Conservation (phyloP, 495 filamentous ascomycete species). For the Acidomyces sp. region DNA sequence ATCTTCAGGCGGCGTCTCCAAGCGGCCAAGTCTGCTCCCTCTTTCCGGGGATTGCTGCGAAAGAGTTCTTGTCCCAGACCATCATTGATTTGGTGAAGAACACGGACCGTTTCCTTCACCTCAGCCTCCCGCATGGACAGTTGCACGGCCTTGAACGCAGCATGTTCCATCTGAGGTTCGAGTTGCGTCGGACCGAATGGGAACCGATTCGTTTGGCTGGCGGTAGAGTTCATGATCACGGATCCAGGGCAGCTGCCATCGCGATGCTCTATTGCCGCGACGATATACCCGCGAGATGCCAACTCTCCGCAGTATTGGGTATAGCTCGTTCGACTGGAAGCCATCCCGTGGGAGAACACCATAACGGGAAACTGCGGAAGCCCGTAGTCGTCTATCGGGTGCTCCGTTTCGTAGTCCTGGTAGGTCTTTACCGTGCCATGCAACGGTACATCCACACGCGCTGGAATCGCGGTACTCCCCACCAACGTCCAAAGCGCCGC, state of each 20-base stretch:
- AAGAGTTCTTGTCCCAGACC: conserved; percentile 30
- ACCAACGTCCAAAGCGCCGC: conserved; percentile 27
- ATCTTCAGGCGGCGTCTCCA: conserved; percentile 28
- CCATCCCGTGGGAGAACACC: conserved; percentile 43
- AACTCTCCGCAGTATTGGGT: conserved; percentile 42
- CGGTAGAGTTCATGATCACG: conserved; percentile 27
- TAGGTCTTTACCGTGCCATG: conserved; percentile 20
- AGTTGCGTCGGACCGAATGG: conserved; percentile 13
- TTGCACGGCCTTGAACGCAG: conserved; percentile 35
- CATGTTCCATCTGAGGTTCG: conserved; percentile 16
- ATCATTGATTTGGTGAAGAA: conserved; percentile 33
- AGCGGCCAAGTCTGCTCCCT: conserved; percentile 20
- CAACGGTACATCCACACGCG: conserved; percentile 33
- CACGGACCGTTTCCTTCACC: conserved; percentile 36
- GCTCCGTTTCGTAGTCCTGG: conserved; percentile 7
- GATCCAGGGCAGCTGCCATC: conserved; percentile 41
- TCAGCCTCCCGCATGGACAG: conserved; percentile 41
- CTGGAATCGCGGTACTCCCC: conserved; percentile 34
- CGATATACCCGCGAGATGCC: conserved; percentile 38
- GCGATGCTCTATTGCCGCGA: conserved; percentile 40
- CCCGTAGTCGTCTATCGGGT: conserved; percentile 16
- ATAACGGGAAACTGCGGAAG: conserved; percentile 30
- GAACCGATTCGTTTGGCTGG: conserved; percentile 21
- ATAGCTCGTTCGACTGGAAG: conserved; percentile 38
- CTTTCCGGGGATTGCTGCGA: conserved; percentile 20